Evolutionary conservation across 78 protist genomes (phyloP).

Genomic region (Creolimax fragrantissima): DNA sequence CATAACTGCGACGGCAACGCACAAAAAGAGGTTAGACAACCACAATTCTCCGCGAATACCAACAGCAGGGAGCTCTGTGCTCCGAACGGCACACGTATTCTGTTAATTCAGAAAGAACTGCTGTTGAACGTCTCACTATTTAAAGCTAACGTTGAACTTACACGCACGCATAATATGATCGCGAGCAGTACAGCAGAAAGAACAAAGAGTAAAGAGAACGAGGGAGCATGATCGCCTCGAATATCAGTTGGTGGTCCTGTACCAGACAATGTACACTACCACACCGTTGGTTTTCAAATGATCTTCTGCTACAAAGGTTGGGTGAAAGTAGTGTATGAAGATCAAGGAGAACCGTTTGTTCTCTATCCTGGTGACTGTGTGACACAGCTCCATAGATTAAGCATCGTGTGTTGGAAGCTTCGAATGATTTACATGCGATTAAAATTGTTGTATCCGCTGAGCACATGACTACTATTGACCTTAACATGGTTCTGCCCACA

Average conservation of each 20-base stretch:
- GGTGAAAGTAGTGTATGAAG: neutral
- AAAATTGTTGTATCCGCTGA: neutral
- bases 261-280: neutral
- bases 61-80: no score
- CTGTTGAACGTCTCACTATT: no score
- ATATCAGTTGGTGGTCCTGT: neutral
- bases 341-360: neutral
- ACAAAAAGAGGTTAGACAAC: no score
- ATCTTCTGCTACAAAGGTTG: conserved; percentile 1
- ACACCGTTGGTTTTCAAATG: neutral
- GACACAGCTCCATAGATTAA: neutral
- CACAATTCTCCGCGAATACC: no score
- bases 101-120: no score
- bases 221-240: no score
- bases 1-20: no score
- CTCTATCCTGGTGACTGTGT: neutral
- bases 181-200: no score
- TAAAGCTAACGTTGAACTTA: no score
- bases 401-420: conserved; percentile 1
- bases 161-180: no score
- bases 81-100: no score
- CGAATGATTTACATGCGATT: neutral
- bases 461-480: neutral
- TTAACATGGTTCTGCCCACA: neutral
- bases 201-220: no score